Percentiles rank a stretch among this genome's conserved stretches.
These are phyloP conservation scores for Peronospora destructor DNA, from an alignment of 352 stramenopile genomes.

Conservation along the genomic window DNA sequence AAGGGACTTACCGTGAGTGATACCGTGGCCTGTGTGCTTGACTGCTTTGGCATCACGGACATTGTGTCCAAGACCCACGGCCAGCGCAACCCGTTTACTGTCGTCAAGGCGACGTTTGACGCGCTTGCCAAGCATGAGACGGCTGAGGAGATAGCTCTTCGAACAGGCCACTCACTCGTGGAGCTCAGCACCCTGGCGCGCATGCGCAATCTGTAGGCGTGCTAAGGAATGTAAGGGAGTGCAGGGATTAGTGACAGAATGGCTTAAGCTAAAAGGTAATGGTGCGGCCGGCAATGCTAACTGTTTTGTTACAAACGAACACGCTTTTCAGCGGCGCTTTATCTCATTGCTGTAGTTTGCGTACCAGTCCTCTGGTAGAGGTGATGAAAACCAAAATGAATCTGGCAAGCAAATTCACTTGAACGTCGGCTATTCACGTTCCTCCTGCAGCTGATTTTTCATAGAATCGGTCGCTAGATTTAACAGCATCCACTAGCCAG, in stretches of 20 bases:
- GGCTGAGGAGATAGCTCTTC: conserved; percentile 90
- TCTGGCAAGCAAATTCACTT: not conserved
- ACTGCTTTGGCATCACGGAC: conserved; percentile 91
- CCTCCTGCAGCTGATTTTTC: conserved; percentile 26
- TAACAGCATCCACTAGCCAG: conserved; percentile 68
- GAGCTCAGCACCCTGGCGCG: conserved; percentile 74
- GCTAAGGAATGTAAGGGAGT: conserved; percentile 14
- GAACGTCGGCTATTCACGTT: conserved; percentile 13
- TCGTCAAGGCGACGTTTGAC: conserved; percentile 93
- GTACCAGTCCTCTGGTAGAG: not conserved
- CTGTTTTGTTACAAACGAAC: conserved; percentile 8
- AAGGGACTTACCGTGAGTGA: conserved; percentile 75
- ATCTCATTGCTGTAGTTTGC: conserved; percentile 17
- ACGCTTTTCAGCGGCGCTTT: conserved; percentile 5
- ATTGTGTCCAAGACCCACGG: conserved; percentile 89
- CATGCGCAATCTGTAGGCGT: conserved; percentile 55
- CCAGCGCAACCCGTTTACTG: conserved; percentile 91
- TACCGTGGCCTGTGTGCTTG: conserved; percentile 72
- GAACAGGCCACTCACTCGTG: conserved; percentile 83
- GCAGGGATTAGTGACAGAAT: conserved; percentile 5
- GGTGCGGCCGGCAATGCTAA: conserved; percentile 5
- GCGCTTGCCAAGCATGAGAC: conserved; percentile 91
- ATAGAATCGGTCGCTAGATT: conserved; percentile 62
- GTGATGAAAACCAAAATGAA: conserved; percentile 1
- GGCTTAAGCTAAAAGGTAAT: conserved; percentile 3